Base-by-base conservation (phyloP, 148 eudicot species). In the Rhododendron ovatum region DNA sequence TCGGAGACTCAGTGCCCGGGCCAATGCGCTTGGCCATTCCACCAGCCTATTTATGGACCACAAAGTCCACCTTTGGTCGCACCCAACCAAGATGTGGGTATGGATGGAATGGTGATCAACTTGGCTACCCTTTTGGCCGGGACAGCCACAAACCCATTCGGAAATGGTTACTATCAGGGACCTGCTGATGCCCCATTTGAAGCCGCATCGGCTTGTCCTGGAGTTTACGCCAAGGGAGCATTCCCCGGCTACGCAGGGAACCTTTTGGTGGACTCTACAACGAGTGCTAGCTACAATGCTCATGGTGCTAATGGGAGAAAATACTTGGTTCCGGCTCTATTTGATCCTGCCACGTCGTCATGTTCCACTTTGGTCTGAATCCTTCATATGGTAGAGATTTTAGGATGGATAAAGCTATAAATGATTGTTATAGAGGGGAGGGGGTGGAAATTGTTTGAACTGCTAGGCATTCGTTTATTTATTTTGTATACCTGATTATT, bases 1-100 rank as follows among this genome's bases (percentile, higher is more conserved):
- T 76, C 88, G 17, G 88, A 82, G 63, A 86, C 67, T n/a, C 88
- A 86, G 77, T 86, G 88, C 43, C 88, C 88, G 22, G n/a, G 88
- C 3, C 84, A 75, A 30, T 82, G 84, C 35, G 84, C 84, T 0
- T 82, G 84, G 84, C 84, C 84, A 2, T 82, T 82, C 84, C 84
- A 87, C 65, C 88, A 87, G 77, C 88, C 88, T 41, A 61, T 87
- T 15, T 87, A 82, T 82, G 88, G 88, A 13, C 82, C 88, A 7
- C 88, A 86, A 22, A 35, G 17, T 33, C 85, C 82, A 11, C 85
- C 85, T 7, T 59, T 86, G 20, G 88, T 82, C 2, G 59, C 85
- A 11, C 88, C 88, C 13, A 86, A 82, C 85, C 13, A 30, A 13
- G 88, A 86, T 59, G 85, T 86, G 81, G 88, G 88, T 4, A 26